A percentile compares a stretch with the other conserved stretches of the same genome.
Evolutionary conservation across 2,329 filamentous ascomycete species (phyloP).

Genomic region (Fusarium foetens): DNA sequence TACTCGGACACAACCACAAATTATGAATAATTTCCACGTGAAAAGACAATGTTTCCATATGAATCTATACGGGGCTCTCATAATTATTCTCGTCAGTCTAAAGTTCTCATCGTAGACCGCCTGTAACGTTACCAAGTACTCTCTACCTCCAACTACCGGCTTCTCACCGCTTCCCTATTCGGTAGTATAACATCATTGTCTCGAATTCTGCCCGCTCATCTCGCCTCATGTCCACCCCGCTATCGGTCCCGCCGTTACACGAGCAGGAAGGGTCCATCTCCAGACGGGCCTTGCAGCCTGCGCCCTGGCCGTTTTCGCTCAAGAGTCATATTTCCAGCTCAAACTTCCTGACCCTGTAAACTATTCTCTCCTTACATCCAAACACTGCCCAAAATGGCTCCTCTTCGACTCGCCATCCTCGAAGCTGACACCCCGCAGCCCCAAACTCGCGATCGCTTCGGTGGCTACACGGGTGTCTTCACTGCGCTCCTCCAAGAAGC

Average conservation of each 20-base stretch:
- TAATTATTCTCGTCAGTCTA: not conserved
- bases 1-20: not conserved
- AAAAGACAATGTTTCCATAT: not conserved
- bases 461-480: slow-evolving; percentile 79
- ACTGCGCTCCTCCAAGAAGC: slow-evolving; percentile 66
- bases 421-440: slow-evolving; percentile 85
- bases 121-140: not conserved
- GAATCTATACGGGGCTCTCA: not conserved
- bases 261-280: slow-evolving; percentile 25
- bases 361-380: not conserved
- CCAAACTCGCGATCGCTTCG: slow-evolving; percentile 70
- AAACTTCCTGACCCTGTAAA: not conserved
- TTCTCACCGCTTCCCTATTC: slow-evolving; percentile 22
- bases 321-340: slow-evolving; percentile 15
- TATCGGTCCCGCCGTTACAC: slow-evolving; percentile 35
- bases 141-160: not conserved
- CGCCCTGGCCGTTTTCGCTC: not conserved
- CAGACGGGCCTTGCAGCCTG: slow-evolving; percentile 10
- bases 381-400: slow-evolving; percentile 48
- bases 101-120: not conserved
- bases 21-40: not conserved
- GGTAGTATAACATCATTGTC: not conserved
- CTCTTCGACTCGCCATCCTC: slow-evolving; percentile 83
- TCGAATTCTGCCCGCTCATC: slow-evolving; percentile 34
- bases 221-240: slow-evolving; percentile 27